Evolutionary conservation across 179 eudicot genomes (phyloP).

Genomic region (Beta lomatogona): DNA sequence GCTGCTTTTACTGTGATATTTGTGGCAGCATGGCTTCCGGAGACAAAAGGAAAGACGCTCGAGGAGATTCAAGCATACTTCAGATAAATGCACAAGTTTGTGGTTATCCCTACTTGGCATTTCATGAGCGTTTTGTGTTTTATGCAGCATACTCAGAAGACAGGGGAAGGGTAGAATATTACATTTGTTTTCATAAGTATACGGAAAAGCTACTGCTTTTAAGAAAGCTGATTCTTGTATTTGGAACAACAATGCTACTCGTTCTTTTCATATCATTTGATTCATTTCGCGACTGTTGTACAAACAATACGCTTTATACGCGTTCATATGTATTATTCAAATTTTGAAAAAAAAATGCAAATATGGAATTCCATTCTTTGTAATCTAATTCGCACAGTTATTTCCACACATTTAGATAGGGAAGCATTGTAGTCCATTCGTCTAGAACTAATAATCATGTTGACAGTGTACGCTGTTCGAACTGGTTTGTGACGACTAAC

Average conservation of each 20-base stretch:
- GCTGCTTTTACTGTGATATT: constrained; percentile 35
- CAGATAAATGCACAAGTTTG: constrained; percentile 31
- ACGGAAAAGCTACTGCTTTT: constrained; percentile 2
- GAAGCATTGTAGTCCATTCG: background rate
- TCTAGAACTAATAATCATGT: background rate
- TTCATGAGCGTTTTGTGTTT: constrained; percentile 6
- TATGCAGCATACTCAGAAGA: constrained; percentile 27
- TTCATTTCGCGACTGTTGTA: constrained; percentile 4
- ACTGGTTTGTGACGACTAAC: background rate
- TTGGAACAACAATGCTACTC: constrained; percentile 1
- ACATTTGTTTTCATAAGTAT: background rate
- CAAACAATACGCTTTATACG: constrained; percentile 12
- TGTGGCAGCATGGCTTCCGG: constrained; percentile 47
- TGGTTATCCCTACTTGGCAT: constrained; percentile 7
- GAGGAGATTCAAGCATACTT: constrained; percentile 50
- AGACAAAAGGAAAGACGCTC: constrained; percentile 50
- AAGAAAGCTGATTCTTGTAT: background rate
- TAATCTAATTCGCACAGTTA: constrained; percentile 3
- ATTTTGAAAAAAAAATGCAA: constrained; percentile 7
- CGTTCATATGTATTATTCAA: constrained; percentile 14
- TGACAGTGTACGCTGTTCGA: background rate
- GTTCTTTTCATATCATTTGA: constrained; percentile 17
- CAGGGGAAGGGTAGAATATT: background rate
- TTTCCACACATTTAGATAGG: constrained; percentile 12
- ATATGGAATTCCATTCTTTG: constrained; percentile 9